Evolutionary conservation across 495 filamentous ascomycete genomes (phyloP).

Genomic region (Tirmania nivea): DNA sequence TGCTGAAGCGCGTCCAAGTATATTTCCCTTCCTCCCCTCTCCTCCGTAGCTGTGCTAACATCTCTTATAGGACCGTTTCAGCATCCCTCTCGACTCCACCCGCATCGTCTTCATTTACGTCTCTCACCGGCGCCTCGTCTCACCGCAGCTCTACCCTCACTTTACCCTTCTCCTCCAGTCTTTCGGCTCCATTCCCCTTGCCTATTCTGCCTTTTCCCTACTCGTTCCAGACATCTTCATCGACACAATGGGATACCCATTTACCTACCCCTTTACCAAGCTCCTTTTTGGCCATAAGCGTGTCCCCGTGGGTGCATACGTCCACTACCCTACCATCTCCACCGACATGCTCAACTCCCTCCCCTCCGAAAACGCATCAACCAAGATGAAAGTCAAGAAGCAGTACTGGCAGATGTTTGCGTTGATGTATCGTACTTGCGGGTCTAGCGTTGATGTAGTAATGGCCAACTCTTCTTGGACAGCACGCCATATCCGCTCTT

Average conservation of each 20-base stretch:
- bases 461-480: slow-evolving; percentile 98
- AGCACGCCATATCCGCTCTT: slow-evolving; percentile 49
- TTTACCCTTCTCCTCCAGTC: slow-evolving; percentile 92
- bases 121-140: slow-evolving; percentile 62
- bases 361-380: slow-evolving; percentile 28
- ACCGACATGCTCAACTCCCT: slow-evolving; percentile 90
- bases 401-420: slow-evolving; percentile 85
- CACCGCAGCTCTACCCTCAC: slow-evolving; percentile 61
- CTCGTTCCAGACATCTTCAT: slow-evolving; percentile 84
- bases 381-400: slow-evolving; percentile 37
- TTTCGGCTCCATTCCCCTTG: slow-evolving; percentile 64
- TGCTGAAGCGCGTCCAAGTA: slow-evolving; percentile 58
- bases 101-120: slow-evolving; percentile 77
- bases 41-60: background rate
- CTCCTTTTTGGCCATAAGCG: slow-evolving; percentile 43
- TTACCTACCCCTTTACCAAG: slow-evolving; percentile 61
- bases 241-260: slow-evolving; percentile 97
- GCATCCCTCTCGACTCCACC: slow-evolving; percentile 68
- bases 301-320: slow-evolving; percentile 78
- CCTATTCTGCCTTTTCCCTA: slow-evolving; percentile 79
- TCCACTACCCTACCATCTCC: slow-evolving; percentile 95
- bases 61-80: slow-evolving; percentile 49
- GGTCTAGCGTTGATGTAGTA: slow-evolving; percentile 63
- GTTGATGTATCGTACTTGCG: slow-evolving; percentile 54
- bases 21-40: background rate